Conservation (phyloP, 345 rosid species). For the Litchi chinensis region DNA sequence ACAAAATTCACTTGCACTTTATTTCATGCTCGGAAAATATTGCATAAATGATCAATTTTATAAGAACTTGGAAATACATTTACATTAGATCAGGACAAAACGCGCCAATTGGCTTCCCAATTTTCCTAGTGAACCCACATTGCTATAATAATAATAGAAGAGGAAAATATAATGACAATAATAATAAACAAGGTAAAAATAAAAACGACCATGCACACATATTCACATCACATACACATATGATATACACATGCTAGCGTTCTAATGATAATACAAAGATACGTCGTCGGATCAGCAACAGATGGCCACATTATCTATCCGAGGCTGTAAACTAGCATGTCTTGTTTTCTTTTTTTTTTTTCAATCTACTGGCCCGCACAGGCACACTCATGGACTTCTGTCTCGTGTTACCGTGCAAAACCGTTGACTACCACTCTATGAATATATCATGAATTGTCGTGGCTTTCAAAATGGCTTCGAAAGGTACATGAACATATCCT, state of each 20-base stretch:
- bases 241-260: not conserved
- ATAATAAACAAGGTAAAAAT: too few species aligned
- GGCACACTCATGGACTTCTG: constrained; percentile 63
- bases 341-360: not conserved
- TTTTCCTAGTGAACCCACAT: too few species aligned
- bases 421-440: not conserved
- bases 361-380: not conserved
- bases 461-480: constrained; percentile 51
- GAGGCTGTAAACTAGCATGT: not conserved
- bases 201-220: not conserved
- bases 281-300: constrained; percentile 6
- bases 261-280: not conserved
- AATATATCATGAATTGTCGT: not conserved
- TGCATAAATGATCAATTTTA: not conserved
- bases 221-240: not conserved
- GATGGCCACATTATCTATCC: not conserved
- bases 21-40: not conserved
- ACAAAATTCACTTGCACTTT: not conserved
- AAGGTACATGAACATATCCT: constrained; percentile 71
- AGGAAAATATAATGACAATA: not conserved
- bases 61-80: too few species aligned
- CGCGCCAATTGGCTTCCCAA: not conserved
- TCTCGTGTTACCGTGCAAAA: constrained; percentile 52
- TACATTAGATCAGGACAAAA: not conserved
- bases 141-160: not conserved